These are phyloP conservation scores for Penicillium flavigenum DNA, from an alignment of 495 filamentous ascomycete species.

Conservation along the genomic window DNA sequence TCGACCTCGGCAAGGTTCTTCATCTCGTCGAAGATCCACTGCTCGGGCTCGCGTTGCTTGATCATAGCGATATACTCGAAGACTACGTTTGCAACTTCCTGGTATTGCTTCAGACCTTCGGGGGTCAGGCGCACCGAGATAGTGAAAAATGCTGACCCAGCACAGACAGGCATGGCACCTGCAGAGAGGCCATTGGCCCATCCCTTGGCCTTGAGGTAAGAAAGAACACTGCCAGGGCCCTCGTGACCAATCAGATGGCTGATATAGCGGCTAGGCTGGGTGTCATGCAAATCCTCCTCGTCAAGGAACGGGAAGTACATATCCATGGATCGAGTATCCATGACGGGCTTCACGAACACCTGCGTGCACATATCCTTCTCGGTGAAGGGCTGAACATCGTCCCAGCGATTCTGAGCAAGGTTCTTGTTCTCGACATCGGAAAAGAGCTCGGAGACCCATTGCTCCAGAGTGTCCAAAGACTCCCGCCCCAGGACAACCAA, in stretches of 20 bases:
- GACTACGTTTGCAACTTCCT: constrained; percentile 80
- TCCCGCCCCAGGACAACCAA: constrained; percentile 88
- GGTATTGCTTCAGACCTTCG: constrained; percentile 80
- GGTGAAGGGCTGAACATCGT: constrained; percentile 65
- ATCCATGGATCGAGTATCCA: constrained; percentile 83
- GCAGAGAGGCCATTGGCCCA: constrained; percentile 89
- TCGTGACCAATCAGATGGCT: constrained; percentile 96
- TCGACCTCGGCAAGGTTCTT: constrained; percentile 87
- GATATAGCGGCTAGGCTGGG: constrained; percentile 86
- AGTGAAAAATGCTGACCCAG: constrained; percentile 81
- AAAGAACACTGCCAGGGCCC: constrained; percentile 92
- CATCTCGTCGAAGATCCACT: constrained; percentile 93
- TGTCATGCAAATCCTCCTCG: constrained; percentile 78
- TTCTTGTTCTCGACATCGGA: constrained; percentile 81
- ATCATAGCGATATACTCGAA: constrained; percentile 96
- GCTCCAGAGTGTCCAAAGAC: constrained; percentile 80
- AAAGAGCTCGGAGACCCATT: constrained; percentile 87
- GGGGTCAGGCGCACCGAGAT: constrained; percentile 80
- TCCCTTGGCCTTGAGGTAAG: constrained; percentile 91
- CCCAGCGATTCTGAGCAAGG: constrained; percentile 79
- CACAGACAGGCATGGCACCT: constrained; percentile 72
- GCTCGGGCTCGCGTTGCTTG: constrained; percentile 72
- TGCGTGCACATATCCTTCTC: constrained; percentile 70
- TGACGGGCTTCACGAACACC: constrained; percentile 93
- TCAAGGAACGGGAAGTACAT: constrained; percentile 88